A percentile compares a stretch with the other conserved stretches of the same genome.
Conservation (phyloP, 805 yeast genomes). For the Suhomyces prunicola region DNA sequence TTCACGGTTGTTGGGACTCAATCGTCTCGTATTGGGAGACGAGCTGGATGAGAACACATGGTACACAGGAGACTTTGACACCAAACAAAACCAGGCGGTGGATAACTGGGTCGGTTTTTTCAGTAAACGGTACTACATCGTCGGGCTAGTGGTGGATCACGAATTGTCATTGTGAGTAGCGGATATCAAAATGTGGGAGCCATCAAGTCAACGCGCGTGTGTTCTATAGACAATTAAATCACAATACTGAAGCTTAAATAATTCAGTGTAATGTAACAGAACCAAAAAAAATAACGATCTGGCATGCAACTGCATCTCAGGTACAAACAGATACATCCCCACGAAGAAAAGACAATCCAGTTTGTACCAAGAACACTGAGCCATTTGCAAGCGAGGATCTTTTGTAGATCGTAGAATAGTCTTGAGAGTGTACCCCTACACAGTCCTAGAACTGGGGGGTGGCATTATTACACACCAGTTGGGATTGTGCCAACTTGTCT, state of each 20-base stretch:
- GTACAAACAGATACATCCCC: neutral
- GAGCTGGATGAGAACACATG: conserved; percentile 30
- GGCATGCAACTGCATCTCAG: neutral
- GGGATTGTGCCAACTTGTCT: neutral
- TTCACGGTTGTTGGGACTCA: conserved; percentile 70
- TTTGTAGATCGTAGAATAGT: neutral
- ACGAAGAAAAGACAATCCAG: neutral
- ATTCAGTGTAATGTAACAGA: neutral
- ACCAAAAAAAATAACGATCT: neutral
- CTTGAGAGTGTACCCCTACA: neutral
- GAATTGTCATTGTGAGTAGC: neutral
- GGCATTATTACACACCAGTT: neutral
- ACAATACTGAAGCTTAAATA: neutral
- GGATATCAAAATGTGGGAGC: neutral
- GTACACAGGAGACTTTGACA: conserved; percentile 52
- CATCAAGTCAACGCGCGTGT: neutral
- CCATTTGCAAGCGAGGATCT: neutral
- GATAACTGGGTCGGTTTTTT: conserved; percentile 75
- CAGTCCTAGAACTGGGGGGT: neutral
- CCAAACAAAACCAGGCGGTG: conserved; percentile 56
- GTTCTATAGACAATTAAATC: neutral
- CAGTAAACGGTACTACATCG: conserved; percentile 40
- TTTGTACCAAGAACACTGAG: neutral
- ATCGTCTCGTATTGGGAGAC: conserved; percentile 31
- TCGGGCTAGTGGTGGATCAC: conserved; percentile 37